Evolutionary conservation across 2,329 filamentous ascomycete species (phyloP).

Genomic region (Chaetomium strumarium): DNA sequence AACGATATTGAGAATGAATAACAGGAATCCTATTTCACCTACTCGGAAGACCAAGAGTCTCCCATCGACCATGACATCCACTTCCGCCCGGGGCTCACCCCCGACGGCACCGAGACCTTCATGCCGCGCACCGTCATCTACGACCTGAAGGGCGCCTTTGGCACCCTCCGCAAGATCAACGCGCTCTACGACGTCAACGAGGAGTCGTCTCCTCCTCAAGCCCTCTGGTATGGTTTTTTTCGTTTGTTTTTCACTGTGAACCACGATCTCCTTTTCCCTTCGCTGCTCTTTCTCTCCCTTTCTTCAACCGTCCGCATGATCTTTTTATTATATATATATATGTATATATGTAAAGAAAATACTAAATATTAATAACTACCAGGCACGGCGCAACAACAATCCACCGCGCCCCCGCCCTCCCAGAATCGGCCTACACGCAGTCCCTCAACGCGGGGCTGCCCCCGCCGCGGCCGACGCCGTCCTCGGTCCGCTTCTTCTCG

Average conservation of each 20-base stretch:
- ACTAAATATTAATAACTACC: not conserved
- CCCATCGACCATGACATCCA: conserved; percentile 78
- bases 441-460: conserved; percentile 66
- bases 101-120: conserved; percentile 83
- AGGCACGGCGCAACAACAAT: conserved; percentile 64
- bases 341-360: not conserved
- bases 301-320: not conserved
- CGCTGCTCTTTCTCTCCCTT: not conserved
- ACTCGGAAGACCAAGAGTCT: conserved; percentile 59
- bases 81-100: conserved; percentile 76
- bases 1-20: not conserved
- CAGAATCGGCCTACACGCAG: conserved; percentile 68
- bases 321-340: not conserved
- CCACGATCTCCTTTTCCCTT: not conserved
- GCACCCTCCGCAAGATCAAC: conserved; percentile 80
- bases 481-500: conserved; percentile 88
- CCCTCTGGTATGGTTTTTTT: conserved; percentile 35
- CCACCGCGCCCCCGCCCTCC: conserved; percentile 62
- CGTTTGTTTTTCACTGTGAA: not conserved
- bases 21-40: conserved; percentile 96
- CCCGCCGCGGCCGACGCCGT: conserved; percentile 56
- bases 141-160: conserved; percentile 90
- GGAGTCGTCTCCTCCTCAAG: conserved; percentile 24
- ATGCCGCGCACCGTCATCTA: conserved; percentile 90
- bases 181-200: conserved; percentile 65